phyloP scores from a whole-genome alignment of 1,284 basidiomycete genomes.

The Ustilago curta region DNA sequence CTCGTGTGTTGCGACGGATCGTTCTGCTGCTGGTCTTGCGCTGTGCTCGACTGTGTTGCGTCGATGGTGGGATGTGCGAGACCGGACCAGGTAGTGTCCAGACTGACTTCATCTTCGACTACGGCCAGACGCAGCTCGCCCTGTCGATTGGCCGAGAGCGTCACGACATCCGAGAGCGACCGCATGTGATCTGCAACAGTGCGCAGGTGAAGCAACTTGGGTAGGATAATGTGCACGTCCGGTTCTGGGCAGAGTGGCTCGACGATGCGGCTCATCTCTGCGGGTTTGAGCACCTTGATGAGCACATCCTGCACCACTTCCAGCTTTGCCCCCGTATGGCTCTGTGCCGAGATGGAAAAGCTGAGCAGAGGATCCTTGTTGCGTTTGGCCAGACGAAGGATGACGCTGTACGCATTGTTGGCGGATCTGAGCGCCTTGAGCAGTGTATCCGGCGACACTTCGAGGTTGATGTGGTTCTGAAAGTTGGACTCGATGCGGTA shows the following conservation, averaged over 20 bases:
- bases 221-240: slow-evolving; percentile 66
- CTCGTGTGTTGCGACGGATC: slow-evolving; percentile 42
- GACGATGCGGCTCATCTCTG: slow-evolving; percentile 62
- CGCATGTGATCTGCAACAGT: slow-evolving; percentile 67
- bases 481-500: slow-evolving; percentile 69
- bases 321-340: slow-evolving; percentile 54
- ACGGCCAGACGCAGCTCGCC: slow-evolving; percentile 55
- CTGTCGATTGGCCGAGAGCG: slow-evolving; percentile 57
- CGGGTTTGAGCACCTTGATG: slow-evolving; percentile 65
- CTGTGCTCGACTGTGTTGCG: slow-evolving; percentile 36
- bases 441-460: slow-evolving; percentile 67
- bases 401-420: slow-evolving; percentile 55
- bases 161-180: slow-evolving; percentile 58
- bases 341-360: slow-evolving; percentile 60
- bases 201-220: slow-evolving; percentile 59
- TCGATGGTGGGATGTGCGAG: slow-evolving; percentile 57
- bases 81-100: slow-evolving; percentile 67
- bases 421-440: slow-evolving; percentile 63
- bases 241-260: slow-evolving; percentile 67
- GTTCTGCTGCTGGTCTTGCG: slow-evolving; percentile 24
- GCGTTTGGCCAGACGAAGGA: slow-evolving; percentile 66
- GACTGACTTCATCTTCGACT: slow-evolving; percentile 50
- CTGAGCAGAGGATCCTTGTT: slow-evolving; percentile 65
- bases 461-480: slow-evolving; percentile 69
- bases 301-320: slow-evolving; percentile 67